Base-by-base conservation (phyloP, 495 filamentous ascomycete species). In the Chaetomium fimeti region DNA sequence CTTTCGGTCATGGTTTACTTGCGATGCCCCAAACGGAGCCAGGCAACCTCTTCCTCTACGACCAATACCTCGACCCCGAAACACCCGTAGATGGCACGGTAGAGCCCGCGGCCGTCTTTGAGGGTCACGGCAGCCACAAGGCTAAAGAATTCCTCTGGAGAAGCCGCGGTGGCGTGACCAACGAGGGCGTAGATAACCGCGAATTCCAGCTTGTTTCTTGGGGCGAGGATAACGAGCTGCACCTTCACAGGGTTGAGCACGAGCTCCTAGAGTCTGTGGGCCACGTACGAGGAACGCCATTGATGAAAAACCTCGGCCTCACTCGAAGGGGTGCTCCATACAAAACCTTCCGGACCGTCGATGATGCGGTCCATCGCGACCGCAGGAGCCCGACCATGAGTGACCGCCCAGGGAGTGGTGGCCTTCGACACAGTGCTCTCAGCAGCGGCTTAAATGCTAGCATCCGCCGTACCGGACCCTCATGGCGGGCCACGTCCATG, bases 81-180 rank as follows among this genome's bases (percentile, higher is more conserved):
- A 73, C 69, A 6, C 74, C 77, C 0, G 75, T 78, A 2, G 78
- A 83, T 45, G 77, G 75, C 12, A 67, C 76, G 4, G 79, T 80
- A 5, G 79, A 80, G n/a, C 84, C 90, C 25, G 86, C 88, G 7
- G 84, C 88, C 66, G 84, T 84, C 54, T 98, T 97, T 62, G 83
- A 85, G 16, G 91, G 91, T 7, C 93, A 98, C 71, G 83, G 82
- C 18, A 86, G 86, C 53, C 87, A 90, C 61, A 90, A 92, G 67
- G 90, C 93, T 27, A 96, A 96, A 68, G 93, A 98, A 62, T 97
- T 98, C 63, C 78, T 98, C 11, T 98, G 93, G 93, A 83, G 93
- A 70, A 85, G 84, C 38, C 87, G 93, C 59, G 93, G 93, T 18
- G 80, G 87, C n/a, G 80, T 86, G 7, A 75, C 68, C n/a, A 78